Conservation (phyloP, 2,329 filamentous ascomycete species). For the Tolypocladium pustulatum region DNA sequence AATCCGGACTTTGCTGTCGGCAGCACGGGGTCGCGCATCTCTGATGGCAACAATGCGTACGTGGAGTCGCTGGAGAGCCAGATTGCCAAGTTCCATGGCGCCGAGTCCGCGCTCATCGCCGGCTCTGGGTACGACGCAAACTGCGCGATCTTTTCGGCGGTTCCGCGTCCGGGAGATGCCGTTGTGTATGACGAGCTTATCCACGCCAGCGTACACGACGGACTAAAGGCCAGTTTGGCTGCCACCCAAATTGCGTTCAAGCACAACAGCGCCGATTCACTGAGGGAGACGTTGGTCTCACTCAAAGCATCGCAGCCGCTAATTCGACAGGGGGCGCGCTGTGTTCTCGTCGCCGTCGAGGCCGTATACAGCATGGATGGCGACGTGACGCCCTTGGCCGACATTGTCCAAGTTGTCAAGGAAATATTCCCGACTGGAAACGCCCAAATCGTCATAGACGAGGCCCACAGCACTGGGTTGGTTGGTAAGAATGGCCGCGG, state of each 20-base stretch:
- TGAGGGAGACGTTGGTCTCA: slow-evolving; percentile 23
- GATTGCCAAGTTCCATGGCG: slow-evolving; percentile 25
- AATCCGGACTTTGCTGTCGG: not conserved
- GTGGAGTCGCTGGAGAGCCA: not conserved
- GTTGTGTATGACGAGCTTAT: slow-evolving; percentile 56
- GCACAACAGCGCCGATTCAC: slow-evolving; percentile 30
- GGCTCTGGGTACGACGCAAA: slow-evolving; percentile 49
- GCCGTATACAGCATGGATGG: not conserved
- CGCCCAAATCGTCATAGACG: not conserved
- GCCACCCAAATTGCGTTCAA: slow-evolving; percentile 29
- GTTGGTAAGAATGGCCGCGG: not conserved
- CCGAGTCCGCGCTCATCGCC: slow-evolving; percentile 46
- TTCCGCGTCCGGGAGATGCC: slow-evolving; percentile 41
- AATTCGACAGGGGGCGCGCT: slow-evolving; percentile 15
- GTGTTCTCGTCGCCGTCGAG: slow-evolving; percentile 21
- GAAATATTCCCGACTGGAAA: not conserved
- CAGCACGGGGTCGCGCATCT: not conserved
- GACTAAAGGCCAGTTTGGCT: slow-evolving; percentile 48
- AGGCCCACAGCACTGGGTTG: not conserved
- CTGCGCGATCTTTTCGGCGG: slow-evolving; percentile 33
- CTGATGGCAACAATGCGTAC: not conserved
- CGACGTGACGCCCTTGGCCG: not conserved
- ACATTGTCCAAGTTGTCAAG: not conserved
- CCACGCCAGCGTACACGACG: slow-evolving; percentile 57
- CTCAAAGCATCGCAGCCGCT: slow-evolving; percentile 18